Conservation (phyloP, 495 filamentous ascomycete genomes). For the Penicillium paradoxum region DNA sequence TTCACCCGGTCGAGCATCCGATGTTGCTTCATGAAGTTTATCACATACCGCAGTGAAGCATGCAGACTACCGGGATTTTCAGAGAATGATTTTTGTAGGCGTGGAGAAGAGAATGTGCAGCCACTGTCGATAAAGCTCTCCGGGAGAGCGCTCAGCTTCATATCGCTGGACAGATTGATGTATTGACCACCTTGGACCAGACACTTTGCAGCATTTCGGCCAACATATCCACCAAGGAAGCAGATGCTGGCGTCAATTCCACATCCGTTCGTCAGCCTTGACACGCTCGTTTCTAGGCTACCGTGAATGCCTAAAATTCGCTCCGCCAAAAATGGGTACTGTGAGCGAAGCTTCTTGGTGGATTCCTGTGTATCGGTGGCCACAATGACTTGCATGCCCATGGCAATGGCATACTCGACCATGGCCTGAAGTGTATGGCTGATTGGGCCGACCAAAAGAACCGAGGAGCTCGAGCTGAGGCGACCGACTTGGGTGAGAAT, state of each 20-base stretch:
- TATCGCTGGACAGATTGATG: slow-evolving; percentile 21
- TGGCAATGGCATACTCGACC: slow-evolving; percentile 15
- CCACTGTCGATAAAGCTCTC: slow-evolving; percentile 19
- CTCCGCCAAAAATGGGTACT: slow-evolving; percentile 10
- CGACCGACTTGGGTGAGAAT: slow-evolving; percentile 13
- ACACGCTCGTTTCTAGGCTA: slow-evolving; percentile 14
- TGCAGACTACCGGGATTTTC: slow-evolving; percentile 14
- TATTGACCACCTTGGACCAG: slow-evolving; percentile 17
- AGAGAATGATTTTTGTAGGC: slow-evolving; percentile 9
- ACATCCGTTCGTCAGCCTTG: slow-evolving; percentile 15
- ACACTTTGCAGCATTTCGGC: slow-evolving; percentile 18
- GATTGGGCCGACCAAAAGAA: slow-evolving; percentile 16
- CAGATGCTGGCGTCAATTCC: slow-evolving; percentile 17
- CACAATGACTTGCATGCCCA: slow-evolving; percentile 14
- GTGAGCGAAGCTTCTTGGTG: slow-evolving; percentile 4
- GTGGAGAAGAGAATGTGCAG: slow-evolving; percentile 15
- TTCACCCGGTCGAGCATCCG: slow-evolving; percentile 12
- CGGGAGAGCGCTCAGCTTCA: slow-evolving; percentile 21
- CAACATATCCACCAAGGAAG: slow-evolving; percentile 15
- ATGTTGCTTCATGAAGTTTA: slow-evolving; percentile 16
- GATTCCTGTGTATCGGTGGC: slow-evolving; percentile 12
- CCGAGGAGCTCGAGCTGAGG: slow-evolving; percentile 8
- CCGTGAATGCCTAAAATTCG: slow-evolving; percentile 7
- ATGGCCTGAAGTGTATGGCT: slow-evolving; percentile 17
- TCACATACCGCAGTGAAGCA: slow-evolving; percentile 10